These are phyloP conservation scores for Elongisporangium anandrum DNA, from an alignment of 352 stramenopile species.

Conservation along the genomic window DNA sequence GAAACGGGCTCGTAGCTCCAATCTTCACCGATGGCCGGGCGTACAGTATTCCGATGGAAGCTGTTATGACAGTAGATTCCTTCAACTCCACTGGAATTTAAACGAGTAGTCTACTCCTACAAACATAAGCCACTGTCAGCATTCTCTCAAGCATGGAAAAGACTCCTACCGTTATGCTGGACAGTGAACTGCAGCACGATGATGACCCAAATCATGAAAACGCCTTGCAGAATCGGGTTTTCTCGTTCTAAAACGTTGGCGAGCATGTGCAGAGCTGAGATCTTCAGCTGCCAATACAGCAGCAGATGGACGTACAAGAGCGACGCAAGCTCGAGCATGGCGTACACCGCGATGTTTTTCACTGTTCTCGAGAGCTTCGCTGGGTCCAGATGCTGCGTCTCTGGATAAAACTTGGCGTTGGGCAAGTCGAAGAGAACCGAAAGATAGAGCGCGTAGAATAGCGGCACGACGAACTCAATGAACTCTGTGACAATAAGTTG, in stretches of 20 bases:
- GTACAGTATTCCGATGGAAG: background rate
- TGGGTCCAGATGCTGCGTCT: background rate
- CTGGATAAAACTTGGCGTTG: background rate
- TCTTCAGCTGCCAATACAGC: background rate
- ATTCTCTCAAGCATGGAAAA: background rate
- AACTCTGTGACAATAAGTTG: background rate
- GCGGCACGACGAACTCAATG: background rate
- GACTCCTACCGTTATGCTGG: background rate
- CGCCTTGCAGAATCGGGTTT: background rate
- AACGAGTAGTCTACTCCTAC: background rate
- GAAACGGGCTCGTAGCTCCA: constrained; percentile 10
- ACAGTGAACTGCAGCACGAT: background rate
- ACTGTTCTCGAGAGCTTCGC: background rate
- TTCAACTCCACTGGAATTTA: background rate
- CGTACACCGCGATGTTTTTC: background rate
- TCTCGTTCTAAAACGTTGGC: background rate
- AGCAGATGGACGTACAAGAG: background rate
- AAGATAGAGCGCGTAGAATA: background rate
- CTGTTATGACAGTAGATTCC: too few species aligned
- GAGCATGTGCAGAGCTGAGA: background rate
- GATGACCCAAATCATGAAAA: background rate
- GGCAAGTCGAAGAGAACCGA: background rate
- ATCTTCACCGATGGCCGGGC: too few species aligned
- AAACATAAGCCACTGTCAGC: too few species aligned
- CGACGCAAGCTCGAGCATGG: background rate